Base-by-base conservation (phyloP, 768 basidiomycete genomes). In the Phallus indusiatus region DNA sequence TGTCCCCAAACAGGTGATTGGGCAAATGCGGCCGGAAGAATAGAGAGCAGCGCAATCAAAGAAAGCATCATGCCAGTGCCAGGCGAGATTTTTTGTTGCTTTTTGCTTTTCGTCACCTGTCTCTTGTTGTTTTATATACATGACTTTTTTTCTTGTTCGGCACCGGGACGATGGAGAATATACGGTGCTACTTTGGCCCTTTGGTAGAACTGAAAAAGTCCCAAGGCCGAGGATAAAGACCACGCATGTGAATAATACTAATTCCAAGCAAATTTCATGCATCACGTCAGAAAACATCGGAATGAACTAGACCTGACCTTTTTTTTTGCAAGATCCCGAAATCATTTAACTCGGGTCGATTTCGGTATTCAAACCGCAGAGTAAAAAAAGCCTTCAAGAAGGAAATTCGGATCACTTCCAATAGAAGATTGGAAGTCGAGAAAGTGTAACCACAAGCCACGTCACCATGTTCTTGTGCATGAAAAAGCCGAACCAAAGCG, bases 1-100 rank as follows among this genome's bases (percentile, higher is more conserved):
- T 82, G 80, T 5, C 79, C 79, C 67, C 71, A 82, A 59, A 77
- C 73, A 33, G 53, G 5, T 20, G 53, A 54, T 36, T 54, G 53
- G 33, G 76, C 63, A 46, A 77, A 74, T 7, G 71, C 68, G 55
- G 66, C 72, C 8, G 59, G 59, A 22, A 47, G 53, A 12, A 34
- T 22, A 12, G 36, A 28, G 10, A 37, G 28, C 18, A 60, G 33
- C 21, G 53, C 53, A 22, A 55, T 52, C 37, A 55, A 35, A 36
- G 53, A 8, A 36, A 54, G 12, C 34, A 54, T 17, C 20, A 54
- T 54, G n/a, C n/a, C n/a, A 20, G 36, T 35, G 18, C 12, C n/a
- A 4, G 2, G n/a, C 42, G 9, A 42, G n/a, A 42, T 12, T 42
- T 42, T 42, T 42, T 42, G n/a, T n/a, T 42, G 12, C n/a, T 42